Evolutionary conservation across 2,329 filamentous ascomycete species (phyloP).

Genomic region (Daldinia eschscholtzii): DNA sequence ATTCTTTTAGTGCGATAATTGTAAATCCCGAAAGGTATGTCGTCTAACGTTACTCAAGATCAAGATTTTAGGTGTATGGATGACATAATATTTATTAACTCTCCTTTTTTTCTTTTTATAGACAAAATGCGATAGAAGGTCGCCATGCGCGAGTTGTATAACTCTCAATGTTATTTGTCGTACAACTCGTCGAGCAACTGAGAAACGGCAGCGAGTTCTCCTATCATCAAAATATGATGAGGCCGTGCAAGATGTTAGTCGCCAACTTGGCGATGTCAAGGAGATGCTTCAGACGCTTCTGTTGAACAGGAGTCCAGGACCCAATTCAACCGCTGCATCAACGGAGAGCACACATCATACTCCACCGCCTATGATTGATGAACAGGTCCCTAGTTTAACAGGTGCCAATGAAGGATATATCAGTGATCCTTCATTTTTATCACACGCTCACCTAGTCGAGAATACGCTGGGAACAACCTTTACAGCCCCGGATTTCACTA

Average conservation of each 20-base stretch:
- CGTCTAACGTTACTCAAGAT: not conserved
- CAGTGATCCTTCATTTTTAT: constrained; percentile 50
- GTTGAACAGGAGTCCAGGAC: constrained; percentile 27
- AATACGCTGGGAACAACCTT: constrained; percentile 45
- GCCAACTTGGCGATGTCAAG: constrained; percentile 48
- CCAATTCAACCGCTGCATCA: constrained; percentile 15
- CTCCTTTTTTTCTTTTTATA: constrained; percentile 7
- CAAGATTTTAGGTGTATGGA: not conserved
- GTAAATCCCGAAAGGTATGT: constrained; percentile 48
- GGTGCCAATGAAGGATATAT: constrained; percentile 46
- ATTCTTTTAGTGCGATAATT: constrained; percentile 46
- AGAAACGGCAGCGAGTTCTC: constrained; percentile 52
- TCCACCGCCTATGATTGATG: constrained; percentile 47
- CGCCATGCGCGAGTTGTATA: constrained; percentile 51
- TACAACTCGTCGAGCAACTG: constrained; percentile 41
- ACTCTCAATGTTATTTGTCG: constrained; percentile 50
- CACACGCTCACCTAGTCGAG: constrained; percentile 45
- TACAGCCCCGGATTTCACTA: constrained; percentile 38
- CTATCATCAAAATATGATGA: constrained; percentile 52
- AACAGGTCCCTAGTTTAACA: constrained; percentile 45
- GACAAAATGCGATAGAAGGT: constrained; percentile 51
- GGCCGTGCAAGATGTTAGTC: constrained; percentile 49
- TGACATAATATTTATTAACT: constrained; percentile 6
- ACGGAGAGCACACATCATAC: constrained; percentile 33
- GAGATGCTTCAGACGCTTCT: constrained; percentile 46